Base-by-base conservation (phyloP, 345 rosid genomes). In the Acer negundo region DNA sequence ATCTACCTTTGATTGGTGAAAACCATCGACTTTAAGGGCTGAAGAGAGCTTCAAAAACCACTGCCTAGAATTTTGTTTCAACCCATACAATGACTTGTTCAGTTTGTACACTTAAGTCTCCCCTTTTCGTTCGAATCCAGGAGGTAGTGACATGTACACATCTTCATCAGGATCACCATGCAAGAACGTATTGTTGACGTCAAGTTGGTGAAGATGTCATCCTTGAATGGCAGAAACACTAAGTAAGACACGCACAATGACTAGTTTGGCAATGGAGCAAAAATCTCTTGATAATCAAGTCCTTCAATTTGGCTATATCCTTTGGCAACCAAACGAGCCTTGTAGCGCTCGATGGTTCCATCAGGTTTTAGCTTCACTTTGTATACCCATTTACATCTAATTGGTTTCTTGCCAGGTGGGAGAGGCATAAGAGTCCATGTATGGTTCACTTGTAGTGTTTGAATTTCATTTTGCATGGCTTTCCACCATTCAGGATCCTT, bases 101-200 rank as follows among this genome's bases (percentile, higher is more conserved):
- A 26, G 22, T n/a, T 31, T 15, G 22, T 22, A 67, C 2, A 31
- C 47, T 5, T 7, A 3, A 8, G 38, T 76, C 65, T 55, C 79
- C 73, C 56, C 53, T 12, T 67, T 51, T 49, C 1, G 12, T 51
- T 22, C 2, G 68, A 35, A 51, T 12, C 72, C 53, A 51, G 20
- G 73, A 26, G 31, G 64, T n/a, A 5, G 3, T 17, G 53, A 28
- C 72, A 76, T 76, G 65, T 66, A 66, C 0, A 47, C 22, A 10
- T 70, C 44, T 55, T 70, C 20, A 23, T 51, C 17, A 49, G 51
- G 44, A 53, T 72, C 49, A 2, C 51, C 64, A 56, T 74, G 68
- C 44, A 74, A 74, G 28, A 26, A 26, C 2, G 2, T 2, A 26
- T 26, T 26, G 1, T 26, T 26, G 28, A 26, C 2, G 2, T 63